Percentiles rank a stretch among this genome's conserved stretches.
phyloP scores from a whole-genome alignment of 2,329 filamentous ascomycete species.

The Myriangium duriaei region DNA sequence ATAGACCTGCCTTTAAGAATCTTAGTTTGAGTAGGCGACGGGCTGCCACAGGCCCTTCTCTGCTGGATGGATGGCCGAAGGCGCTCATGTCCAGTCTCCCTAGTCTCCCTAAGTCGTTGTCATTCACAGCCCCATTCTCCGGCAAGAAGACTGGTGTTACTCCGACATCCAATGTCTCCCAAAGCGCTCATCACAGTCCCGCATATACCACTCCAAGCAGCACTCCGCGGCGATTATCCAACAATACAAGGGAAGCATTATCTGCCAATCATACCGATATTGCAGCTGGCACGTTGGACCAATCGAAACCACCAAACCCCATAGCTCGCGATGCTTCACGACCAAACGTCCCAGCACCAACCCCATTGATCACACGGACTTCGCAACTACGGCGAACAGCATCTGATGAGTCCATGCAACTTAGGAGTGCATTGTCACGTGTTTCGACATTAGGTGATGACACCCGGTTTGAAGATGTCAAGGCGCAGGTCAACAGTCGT shows the following conservation, averaged over 20 bases:
- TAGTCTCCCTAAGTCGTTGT: slow-evolving; percentile 20
- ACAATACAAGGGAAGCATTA: too few species aligned
- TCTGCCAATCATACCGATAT: too few species aligned
- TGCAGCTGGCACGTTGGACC: too few species aligned
- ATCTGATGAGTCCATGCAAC: slow-evolving; percentile 63
- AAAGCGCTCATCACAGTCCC: too few species aligned
- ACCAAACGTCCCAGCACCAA: not conserved
- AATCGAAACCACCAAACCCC: too few species aligned
- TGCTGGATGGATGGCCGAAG: slow-evolving; percentile 15
- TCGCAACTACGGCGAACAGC: slow-evolving; percentile 44
- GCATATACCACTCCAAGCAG: too few species aligned
- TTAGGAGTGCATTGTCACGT: slow-evolving; percentile 62
- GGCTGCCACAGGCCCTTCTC: slow-evolving; percentile 27
- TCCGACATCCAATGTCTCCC: slow-evolving; percentile 3
- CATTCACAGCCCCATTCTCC: slow-evolving; percentile 18
- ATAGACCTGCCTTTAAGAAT: slow-evolving; percentile 27
- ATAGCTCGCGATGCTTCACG: too few species aligned
- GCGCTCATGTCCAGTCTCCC: slow-evolving; percentile 19
- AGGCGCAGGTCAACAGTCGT: slow-evolving; percentile 75
- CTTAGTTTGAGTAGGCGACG: slow-evolving; percentile 25
- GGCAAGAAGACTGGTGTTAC: slow-evolving; percentile 9
- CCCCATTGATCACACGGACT: not conserved
- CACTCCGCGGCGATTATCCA: too few species aligned
- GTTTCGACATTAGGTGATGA: slow-evolving; percentile 79
- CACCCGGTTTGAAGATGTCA: slow-evolving; percentile 64